Evolutionary conservation across 768 basidiomycete species (phyloP).

Genomic region (Russula sp.): DNA sequence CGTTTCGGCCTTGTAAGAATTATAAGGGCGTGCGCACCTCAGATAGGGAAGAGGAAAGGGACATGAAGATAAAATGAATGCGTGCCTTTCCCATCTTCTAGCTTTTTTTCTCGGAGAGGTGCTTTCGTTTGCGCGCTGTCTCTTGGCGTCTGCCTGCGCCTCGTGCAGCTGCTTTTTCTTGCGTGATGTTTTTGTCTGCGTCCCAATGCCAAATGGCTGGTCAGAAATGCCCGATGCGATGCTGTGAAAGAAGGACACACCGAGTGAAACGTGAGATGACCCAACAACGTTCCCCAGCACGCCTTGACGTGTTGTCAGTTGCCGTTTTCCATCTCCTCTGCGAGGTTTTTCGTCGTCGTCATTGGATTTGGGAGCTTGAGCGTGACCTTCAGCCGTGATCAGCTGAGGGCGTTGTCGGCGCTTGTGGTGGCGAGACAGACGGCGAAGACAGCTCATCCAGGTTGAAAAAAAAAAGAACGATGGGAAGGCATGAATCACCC

Average conservation of each 20-base stretch:
- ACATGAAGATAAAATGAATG: too few relatives aligned
- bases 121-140: constrained; percentile 73
- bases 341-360: constrained; percentile 28
- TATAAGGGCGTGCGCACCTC: constrained; percentile 24
- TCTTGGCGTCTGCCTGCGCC: constrained; percentile 69
- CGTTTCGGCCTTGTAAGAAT: constrained; percentile 78
- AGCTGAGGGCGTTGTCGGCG: constrained; percentile 23
- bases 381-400: constrained; percentile 51
- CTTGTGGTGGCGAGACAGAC: constrained; percentile 19
- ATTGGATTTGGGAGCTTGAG: constrained; percentile 45
- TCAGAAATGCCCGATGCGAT: background rate
- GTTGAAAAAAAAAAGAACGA: constrained; percentile 6
- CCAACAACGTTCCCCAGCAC: constrained; percentile 64
- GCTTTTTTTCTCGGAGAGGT: constrained; percentile 74
- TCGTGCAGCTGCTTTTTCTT: constrained; percentile 67
- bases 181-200: constrained; percentile 29
- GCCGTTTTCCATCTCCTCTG: constrained; percentile 24
- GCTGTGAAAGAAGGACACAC: constrained; percentile 28
- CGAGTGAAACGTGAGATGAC: constrained; percentile 61
- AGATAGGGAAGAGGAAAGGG: background rate
- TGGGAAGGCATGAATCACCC: background rate
- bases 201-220: background rate
- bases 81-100: constrained; percentile 78
- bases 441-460: constrained; percentile 22
- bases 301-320: constrained; percentile 49